A percentile compares a stretch with the other conserved stretches of the same genome.
Evolutionary conservation across 2,329 filamentous ascomycete species (phyloP).

Genomic region (Neonectria punicea): DNA sequence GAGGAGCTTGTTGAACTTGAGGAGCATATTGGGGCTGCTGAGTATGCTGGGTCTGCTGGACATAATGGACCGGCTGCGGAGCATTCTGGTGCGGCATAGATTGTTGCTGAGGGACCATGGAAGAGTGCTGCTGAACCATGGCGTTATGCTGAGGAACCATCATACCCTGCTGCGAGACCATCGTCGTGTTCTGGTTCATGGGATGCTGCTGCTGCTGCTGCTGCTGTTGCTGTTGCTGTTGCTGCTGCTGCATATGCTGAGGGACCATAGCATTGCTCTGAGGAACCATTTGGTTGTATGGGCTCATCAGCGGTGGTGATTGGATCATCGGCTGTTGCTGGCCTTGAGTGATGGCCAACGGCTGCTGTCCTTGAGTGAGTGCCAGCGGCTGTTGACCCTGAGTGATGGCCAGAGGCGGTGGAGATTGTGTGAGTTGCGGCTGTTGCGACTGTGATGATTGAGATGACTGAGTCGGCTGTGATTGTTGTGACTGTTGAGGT

Average conservation of each 20-base stretch:
- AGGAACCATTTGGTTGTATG: not conserved
- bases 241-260: slow-evolving; percentile 5
- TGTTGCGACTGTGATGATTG: slow-evolving; percentile 9
- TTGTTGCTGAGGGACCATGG: too few species aligned
- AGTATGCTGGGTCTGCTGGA: not conserved
- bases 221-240: not conserved
- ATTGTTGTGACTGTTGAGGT: not conserved
- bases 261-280: slow-evolving; percentile 21
- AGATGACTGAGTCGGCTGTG: not conserved
- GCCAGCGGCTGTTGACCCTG: slow-evolving; percentile 6
- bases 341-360: not conserved
- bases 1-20: slow-evolving; percentile 9
- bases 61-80: not conserved
- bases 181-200: slow-evolving; percentile 15
- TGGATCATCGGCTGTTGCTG: slow-evolving; percentile 19
- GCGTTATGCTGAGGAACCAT: not conserved
- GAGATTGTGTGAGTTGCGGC: slow-evolving; percentile 3
- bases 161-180: slow-evolving; percentile 24
- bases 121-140: too few species aligned
- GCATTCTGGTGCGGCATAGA: not conserved
- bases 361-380: slow-evolving; percentile 9
- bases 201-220: too few species aligned
- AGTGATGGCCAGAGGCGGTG: slow-evolving; percentile 1
- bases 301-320: slow-evolving; percentile 8
- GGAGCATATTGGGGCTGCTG: slow-evolving; percentile 20